phyloP scores from a whole-genome alignment of 345 rosid species.

The Eucalyptus tenuipes region DNA sequence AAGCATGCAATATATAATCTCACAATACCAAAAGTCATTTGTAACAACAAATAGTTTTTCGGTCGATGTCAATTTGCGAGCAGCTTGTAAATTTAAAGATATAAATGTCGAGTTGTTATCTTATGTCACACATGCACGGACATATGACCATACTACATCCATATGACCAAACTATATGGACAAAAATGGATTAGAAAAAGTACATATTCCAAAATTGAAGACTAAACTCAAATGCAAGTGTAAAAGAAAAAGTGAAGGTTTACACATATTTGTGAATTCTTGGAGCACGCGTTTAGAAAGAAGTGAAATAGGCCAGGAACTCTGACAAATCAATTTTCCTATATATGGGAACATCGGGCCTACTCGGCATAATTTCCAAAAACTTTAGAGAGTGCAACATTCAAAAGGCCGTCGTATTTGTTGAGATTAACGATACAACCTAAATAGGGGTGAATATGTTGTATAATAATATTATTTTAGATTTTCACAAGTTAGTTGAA shows the following conservation, averaged over 20 bases:
- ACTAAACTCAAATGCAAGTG: background rate
- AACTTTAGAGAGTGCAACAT: background rate
- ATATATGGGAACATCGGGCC: background rate
- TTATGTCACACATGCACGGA: background rate
- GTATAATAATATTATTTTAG: too few species aligned
- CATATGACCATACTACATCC: background rate
- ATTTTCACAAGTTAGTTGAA: background rate
- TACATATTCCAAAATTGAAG: background rate
- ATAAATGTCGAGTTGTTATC: background rate
- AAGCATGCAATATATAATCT: background rate
- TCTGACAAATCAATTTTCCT: background rate
- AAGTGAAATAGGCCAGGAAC: background rate
- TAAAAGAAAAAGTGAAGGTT: background rate
- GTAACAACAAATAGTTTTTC: background rate
- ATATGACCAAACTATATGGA: rapidly evolving
- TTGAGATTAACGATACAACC: background rate
- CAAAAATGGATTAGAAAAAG: background rate
- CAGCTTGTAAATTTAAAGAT: background rate
- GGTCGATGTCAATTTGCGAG: rapidly evolving
- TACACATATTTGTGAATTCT: background rate
- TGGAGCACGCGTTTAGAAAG: background rate
- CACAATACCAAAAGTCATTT: background rate
- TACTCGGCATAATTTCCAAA: background rate
- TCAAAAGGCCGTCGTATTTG: background rate
- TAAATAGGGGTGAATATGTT: too few species aligned